Evolutionary conservation across 805 yeast genomes (phyloP), one percentile per base, ranked within the genome.

Genomic region (Saturnispora sekii): DNA sequence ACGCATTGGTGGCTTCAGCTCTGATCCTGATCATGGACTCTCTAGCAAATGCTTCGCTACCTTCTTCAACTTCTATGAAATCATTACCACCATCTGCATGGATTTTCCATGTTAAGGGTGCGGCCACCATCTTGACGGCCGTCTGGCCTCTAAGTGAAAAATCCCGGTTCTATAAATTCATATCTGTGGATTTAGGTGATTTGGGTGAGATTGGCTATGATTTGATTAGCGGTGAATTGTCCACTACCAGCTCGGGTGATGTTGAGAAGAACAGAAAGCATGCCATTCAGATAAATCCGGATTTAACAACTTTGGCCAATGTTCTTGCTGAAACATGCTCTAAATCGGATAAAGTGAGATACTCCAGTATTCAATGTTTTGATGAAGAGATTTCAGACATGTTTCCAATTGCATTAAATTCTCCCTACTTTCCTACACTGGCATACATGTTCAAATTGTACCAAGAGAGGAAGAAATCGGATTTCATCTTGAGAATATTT

Each of bases 21-120:
- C 71, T 89, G 50, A 79, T 90, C 33, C 67, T 90, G 45, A 88
- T 88, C 45, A 84, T 90, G 84, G 97, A 90, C 60, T 85, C 97
- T 0, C 67, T 87, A 51, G 97, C 97, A 3, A 89, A 89, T 62
- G 97, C 96, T 0, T 76, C 81, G 2, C 66, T 74, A 39, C 95
- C 77, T 38, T 57, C 68, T 2, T 60, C 68, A 7, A 61, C 66
- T 2, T 66, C 75, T 5, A 69, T 78, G 3, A 76, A 74, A 51
- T 80, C 88, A 2, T 63, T 88, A 46, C 95, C 96, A 1, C 89
- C 97, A 2, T 80, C 93, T 3, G 95, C 97, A 0, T 90, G 97
- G 97, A 80, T 90, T 46, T 93, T 86, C 68, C 97, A 90, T 57
- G 96, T 90, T 10, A 84, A 93, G 54, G 97, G 97, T 30, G 96